Base-by-base conservation (phyloP, 2,329 filamentous ascomycete species). In the Phialophora chinensis region DNA sequence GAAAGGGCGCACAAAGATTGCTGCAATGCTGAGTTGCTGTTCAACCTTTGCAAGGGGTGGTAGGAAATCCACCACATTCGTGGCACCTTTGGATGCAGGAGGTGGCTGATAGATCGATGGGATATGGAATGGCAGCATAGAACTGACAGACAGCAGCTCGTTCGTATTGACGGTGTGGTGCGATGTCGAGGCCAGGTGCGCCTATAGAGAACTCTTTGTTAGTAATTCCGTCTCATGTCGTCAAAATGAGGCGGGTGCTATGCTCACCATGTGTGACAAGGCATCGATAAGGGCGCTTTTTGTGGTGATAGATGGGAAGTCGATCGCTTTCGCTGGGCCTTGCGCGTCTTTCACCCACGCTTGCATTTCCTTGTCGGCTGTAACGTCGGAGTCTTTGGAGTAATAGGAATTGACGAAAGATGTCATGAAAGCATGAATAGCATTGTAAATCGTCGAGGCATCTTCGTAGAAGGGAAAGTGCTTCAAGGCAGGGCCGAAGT, bases 391-490 rank as follows among this genome's bases (percentile, higher is more conserved):
- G 53, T 65, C 63, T 33, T 49, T 49, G 12, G 50, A 42, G 52
- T 65, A 65, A 52, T 65, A 65, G 2, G 63, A 65, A 17, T 60
- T 49, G 31, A 65, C 63, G 38, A 65, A 61, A 20, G 63, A 61
- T 11, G 58, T 65, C 57, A 65, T 61, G 52, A 65, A 65, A 27
- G 57, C 47, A 42, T 61, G 63, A 33, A 61, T 60, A 17, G 57
- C 63, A 27, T 56, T 50, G 52, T 61, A 60, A 20, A 65, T 65
- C 12, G 50, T 60, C 27, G 57, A 61, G 23, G 63, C 63, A 33
- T 65, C 63, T 57, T 65, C 57, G 58, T 61, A 65, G 58, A 65
- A 65, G 12, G 63, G 63, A 47, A 61, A 61, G 20, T 57, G 53
- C 35, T 60, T 61, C 58, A 65, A 61, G 20, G 63, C 35, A 5